Evolutionary conservation across 2,329 filamentous ascomycete genomes (phyloP), one percentile per base, ranked within the genome.

Genomic region (Phyllosticta citrichinensis): DNA sequence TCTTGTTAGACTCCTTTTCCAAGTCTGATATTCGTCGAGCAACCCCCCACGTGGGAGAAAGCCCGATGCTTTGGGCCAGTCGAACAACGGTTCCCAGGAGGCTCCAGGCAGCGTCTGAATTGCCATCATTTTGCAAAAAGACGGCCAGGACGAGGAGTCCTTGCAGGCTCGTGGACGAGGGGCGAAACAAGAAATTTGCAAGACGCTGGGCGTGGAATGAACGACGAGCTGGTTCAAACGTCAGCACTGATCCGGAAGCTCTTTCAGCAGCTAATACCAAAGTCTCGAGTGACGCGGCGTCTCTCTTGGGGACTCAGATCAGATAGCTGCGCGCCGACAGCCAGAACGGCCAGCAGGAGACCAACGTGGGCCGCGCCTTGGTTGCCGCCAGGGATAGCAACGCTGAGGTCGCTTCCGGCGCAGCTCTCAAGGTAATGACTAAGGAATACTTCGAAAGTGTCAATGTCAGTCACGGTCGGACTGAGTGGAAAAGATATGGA

Each of bases 81-180:
- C 58, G 50, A 30, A 56, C 25, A 4, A 54, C 40, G 20, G 58
- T 61, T 6, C 58, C 58, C 8, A 56, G 27, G 9, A 61, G 17
- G 1, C 53, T 54, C 58, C 58, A 61, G 0, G 58, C 58, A 1
- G 58, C 58, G 25, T 61, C 58, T 1, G 58, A 56, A 17, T 61
- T 61, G 20, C 58, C 58, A 27, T 61, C 58, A 20, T 61, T 61
- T 19, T 61, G 58, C 9, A 61, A 25, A 19, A 61, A 61, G 0
- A 35, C 56, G 10, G 52, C 47, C 5, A 61, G 50, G 3, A 56
- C 55, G 19, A 61, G 50, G n/a, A 61, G 14, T 1, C 53, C 54
- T 27, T 61, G 58, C 6, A 61, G 54, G 5, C 53, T 61, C 9
- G 53, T 24, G 2, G 33, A 12, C 1, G 55, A 17, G 2, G 58